phyloP scores from a whole-genome alignment of 257 asterid genomes.

The Primulina eburnea region DNA sequence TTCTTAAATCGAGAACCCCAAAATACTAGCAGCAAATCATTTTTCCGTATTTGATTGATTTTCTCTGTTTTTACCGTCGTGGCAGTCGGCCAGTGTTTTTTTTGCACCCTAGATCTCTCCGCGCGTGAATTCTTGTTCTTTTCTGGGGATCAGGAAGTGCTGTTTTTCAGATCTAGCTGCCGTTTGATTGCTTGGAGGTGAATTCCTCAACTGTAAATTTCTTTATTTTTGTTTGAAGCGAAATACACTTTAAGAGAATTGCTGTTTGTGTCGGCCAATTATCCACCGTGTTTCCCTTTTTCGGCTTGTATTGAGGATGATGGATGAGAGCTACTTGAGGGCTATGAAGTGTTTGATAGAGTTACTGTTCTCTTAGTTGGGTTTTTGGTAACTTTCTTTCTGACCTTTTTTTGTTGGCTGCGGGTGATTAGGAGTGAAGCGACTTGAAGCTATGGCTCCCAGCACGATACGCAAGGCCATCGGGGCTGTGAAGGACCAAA shows the following conservation, averaged over 20 bases:
- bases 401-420: neutral
- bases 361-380: neutral
- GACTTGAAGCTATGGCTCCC: slow-evolving; percentile 57
- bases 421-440: slow-evolving; percentile 14
- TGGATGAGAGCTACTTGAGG: neutral
- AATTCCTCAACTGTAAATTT: neutral
- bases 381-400: neutral
- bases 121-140: neutral
- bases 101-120: neutral
- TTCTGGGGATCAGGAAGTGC: slow-evolving; percentile 9
- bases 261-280: neutral
- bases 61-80: no score
- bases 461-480: slow-evolving; percentile 71
- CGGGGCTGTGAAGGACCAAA: slow-evolving; percentile 81
- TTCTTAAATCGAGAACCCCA: slow-evolving; percentile 30
- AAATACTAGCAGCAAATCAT: slow-evolving; percentile 38
- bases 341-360: neutral
- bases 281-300: no score
- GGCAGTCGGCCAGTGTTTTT: no score
- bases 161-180: slow-evolving; percentile 18
- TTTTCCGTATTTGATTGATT: no score
- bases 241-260: no score
- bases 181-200: slow-evolving; percentile 25
- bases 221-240: neutral
- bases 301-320: no score